Evolutionary conservation across 1,139 yeast species (phyloP).

Genomic region (Protomyces arabidopsidicola): DNA sequence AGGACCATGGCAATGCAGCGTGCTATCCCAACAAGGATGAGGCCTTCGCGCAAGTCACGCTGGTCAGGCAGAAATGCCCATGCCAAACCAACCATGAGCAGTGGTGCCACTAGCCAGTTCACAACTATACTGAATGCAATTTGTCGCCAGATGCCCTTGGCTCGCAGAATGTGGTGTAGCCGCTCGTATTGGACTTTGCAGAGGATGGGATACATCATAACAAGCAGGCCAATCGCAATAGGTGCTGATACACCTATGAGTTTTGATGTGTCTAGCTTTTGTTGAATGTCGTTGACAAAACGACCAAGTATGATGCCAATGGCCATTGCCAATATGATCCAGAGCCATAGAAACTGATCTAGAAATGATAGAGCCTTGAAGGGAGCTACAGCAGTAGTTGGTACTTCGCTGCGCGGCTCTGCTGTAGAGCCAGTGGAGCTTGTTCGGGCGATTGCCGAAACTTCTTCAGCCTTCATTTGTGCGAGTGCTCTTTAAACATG

Average conservation of each 20-base stretch:
- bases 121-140: constrained; percentile 45
- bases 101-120: constrained; percentile 58
- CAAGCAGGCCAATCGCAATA: constrained; percentile 50
- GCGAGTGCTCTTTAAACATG: too few species aligned
- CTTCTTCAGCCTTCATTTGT: not conserved
- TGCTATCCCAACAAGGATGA: constrained; percentile 58
- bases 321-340: constrained; percentile 39
- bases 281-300: constrained; percentile 36
- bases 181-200: constrained; percentile 54
- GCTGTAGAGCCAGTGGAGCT: not conserved
- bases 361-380: constrained; percentile 33
- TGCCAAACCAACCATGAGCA: constrained; percentile 55
- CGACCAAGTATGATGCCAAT: constrained; percentile 39
- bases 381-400: constrained; percentile 8
- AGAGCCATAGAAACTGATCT: constrained; percentile 36
- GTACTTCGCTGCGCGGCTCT: not conserved
- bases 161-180: constrained; percentile 36
- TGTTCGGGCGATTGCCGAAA: not conserved
- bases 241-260: constrained; percentile 44
- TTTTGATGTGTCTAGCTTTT: constrained; percentile 35
- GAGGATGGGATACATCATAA: constrained; percentile 59
- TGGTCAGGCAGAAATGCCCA: constrained; percentile 53
- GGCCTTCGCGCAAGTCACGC: constrained; percentile 51
- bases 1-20: constrained; percentile 61
- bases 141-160: constrained; percentile 39